These are phyloP conservation scores for Pholiota molesta DNA, from an alignment of 768 basidiomycete species.

Conservation along the genomic window DNA sequence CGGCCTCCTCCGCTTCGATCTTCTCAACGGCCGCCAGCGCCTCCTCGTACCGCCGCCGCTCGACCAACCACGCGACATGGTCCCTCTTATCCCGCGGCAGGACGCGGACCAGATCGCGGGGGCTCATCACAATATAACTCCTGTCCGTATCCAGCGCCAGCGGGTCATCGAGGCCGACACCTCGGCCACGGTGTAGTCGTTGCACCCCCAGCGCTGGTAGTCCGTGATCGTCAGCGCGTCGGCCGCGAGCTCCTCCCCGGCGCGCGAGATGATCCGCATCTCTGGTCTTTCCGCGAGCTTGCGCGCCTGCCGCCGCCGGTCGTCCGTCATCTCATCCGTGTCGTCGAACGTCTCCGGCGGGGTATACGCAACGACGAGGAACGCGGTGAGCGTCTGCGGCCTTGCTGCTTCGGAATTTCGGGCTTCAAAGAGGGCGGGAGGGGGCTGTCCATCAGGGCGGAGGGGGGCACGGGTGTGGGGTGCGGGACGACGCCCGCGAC, in stretches of 20 bases:
- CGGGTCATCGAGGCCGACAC: conserved; percentile 34
- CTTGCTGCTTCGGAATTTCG: conserved; percentile 16
- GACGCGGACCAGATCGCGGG: conserved; percentile 86
- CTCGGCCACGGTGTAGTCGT: conserved; percentile 82
- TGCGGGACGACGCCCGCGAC: conserved; percentile 89
- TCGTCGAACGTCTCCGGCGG: conserved; percentile 68
- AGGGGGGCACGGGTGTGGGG: conserved; percentile 41
- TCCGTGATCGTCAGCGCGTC: conserved; percentile 82
- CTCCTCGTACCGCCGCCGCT: conserved; percentile 84
- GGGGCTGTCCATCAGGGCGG: conserved; percentile 16
- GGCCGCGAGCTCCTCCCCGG: conserved; percentile 84
- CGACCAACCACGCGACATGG: conserved; percentile 91
- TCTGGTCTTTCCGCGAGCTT: conserved; percentile 93
- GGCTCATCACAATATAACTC: conserved; percentile 84
- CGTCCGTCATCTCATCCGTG: conserved; percentile 70
- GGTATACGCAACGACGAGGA: conserved; percentile 87
- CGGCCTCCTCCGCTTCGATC: conserved; percentile 45
- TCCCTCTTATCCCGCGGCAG: conserved; percentile 86
- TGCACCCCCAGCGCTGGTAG: conserved; percentile 87
- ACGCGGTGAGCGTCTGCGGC: conserved; percentile 55
- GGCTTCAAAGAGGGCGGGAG: conserved; percentile 20
- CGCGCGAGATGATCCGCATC: conserved; percentile 85
- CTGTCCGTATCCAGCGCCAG: conserved; percentile 36
- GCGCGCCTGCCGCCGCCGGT: conserved; percentile 74
- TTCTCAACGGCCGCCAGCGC: conserved; percentile 82